Percentiles rank a stretch among this genome's conserved stretches.
Conservation (phyloP, 306 rosid species). For the Ormosia emarginata region DNA sequence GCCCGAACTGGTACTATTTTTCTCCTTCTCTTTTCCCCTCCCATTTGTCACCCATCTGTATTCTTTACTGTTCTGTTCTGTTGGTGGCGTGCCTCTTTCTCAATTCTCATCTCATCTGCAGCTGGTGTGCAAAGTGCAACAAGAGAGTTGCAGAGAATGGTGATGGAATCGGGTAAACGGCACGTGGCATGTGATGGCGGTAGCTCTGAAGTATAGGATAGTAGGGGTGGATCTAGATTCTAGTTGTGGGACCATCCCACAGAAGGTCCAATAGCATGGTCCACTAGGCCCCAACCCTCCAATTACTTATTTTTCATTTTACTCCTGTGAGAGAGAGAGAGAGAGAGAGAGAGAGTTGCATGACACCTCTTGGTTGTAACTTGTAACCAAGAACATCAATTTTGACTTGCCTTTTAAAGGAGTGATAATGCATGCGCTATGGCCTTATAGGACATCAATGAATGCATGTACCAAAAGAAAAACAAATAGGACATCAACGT, state of each 20-base stretch:
- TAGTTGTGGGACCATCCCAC: slow-evolving; percentile 35
- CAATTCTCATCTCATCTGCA: neutral
- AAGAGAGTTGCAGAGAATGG: slow-evolving; percentile 33
- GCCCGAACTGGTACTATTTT: slow-evolving; percentile 6
- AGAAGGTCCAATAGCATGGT: slow-evolving; percentile 31
- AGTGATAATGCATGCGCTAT: slow-evolving; percentile 18
- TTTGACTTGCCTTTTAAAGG: slow-evolving; percentile 22
- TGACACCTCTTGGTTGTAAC: neutral
- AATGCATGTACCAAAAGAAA: neutral
- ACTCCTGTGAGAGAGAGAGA: neutral
- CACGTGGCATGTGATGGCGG: slow-evolving; percentile 31
- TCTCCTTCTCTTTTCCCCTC: neutral
- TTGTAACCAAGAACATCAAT: slow-evolving; percentile 17
- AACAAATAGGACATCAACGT: neutral
- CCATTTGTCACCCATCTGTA: slow-evolving; percentile 24
- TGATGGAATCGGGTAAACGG: slow-evolving; percentile 21
- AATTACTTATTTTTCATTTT: neutral
- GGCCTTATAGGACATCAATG: slow-evolving; percentile 12
- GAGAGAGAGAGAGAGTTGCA: neutral
- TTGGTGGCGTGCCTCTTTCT: neutral
- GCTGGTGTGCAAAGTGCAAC: neutral
- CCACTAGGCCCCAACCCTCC: slow-evolving; percentile 28
- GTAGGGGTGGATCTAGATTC: slow-evolving; percentile 28
- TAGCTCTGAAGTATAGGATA: neutral
- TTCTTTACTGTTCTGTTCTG: neutral